These are phyloP conservation scores for Colletotrichum somersetense DNA, from an alignment of 2,329 filamentous ascomycete genomes.

Conservation along the genomic window DNA sequence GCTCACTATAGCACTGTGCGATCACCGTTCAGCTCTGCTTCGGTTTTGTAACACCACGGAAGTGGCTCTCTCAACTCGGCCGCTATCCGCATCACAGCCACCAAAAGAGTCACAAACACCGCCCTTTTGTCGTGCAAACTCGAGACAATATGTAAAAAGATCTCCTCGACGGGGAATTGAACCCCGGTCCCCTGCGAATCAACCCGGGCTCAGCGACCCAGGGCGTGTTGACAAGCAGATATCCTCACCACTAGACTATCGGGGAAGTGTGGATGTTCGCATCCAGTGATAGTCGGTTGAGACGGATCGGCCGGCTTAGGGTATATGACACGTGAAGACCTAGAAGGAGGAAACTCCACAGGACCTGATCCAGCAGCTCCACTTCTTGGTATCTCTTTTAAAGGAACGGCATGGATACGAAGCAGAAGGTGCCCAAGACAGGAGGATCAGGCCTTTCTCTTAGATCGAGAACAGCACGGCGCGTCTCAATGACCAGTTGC, in stretches of 20 bases:
- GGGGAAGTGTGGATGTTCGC: not conserved
- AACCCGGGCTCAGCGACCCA: not conserved
- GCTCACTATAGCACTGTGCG: no score
- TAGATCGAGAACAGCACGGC: not conserved
- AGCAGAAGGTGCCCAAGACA: not conserved
- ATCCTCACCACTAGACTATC: slow-evolving; percentile 13
- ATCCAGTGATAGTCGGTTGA: not conserved
- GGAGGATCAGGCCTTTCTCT: not conserved
- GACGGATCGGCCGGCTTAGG: not conserved
- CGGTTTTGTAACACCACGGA: not conserved
- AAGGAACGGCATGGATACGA: no score
- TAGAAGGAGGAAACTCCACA: not conserved
- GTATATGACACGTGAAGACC: not conserved
- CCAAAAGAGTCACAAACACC: not conserved
- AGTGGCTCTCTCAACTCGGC: not conserved
- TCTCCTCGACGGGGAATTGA: slow-evolving; percentile 8
- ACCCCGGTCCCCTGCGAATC: not conserved
- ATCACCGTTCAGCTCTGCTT: no score
- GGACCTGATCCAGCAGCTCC: not conserved
- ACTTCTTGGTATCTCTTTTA: not conserved
- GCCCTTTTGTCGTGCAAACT: not conserved
- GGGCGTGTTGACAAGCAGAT: not conserved
- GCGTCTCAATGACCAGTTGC: not conserved
- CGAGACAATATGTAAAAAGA: no score
- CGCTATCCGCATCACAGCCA: not conserved